phyloP scores from a whole-genome alignment of 345 rosid genomes.

The Erucastrum elatum region DNA sequence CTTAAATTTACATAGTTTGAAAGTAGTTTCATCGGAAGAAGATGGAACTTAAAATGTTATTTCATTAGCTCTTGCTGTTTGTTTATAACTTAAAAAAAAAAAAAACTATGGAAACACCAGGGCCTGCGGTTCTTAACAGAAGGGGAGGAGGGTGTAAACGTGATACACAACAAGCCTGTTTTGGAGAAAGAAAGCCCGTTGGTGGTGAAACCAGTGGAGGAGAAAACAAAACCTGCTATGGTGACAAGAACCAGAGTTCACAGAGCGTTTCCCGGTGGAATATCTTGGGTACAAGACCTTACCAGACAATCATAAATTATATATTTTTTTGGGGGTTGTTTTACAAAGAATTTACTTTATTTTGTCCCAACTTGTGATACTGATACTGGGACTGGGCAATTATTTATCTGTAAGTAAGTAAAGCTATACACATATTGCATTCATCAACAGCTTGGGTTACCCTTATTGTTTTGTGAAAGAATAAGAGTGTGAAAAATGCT shows the following conservation, averaged over 20 bases:
- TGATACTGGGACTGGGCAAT: conserved; percentile 12
- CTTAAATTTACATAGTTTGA: conserved; percentile 3
- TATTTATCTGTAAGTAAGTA: conserved; percentile 12
- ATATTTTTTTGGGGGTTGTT: neutral
- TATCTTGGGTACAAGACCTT: conserved; percentile 55
- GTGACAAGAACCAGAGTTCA: conserved; percentile 53
- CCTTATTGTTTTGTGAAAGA: conserved; percentile 23
- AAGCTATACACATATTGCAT: neutral
- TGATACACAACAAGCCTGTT: conserved; percentile 41
- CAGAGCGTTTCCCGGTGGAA: conserved; percentile 66
- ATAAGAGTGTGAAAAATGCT: neutral
- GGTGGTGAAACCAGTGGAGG: conserved; percentile 29
- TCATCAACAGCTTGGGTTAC: conserved; percentile 2
- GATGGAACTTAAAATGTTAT: neutral
- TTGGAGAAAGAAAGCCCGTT: conserved; percentile 29
- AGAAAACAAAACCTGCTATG: conserved; percentile 13
- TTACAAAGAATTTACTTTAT: conserved; percentile 8
- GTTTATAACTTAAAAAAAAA: too few species aligned
- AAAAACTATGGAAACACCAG: conserved; percentile 46
- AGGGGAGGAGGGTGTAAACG: conserved; percentile 38
- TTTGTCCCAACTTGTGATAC: conserved; percentile 20
- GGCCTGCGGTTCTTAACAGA: conserved; percentile 78
- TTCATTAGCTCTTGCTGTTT: neutral
- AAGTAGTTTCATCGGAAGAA: neutral
- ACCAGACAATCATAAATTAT: conserved; percentile 10